Conservation (phyloP, 352 stramenopile species). For the Globisporangium heterothallicum region DNA sequence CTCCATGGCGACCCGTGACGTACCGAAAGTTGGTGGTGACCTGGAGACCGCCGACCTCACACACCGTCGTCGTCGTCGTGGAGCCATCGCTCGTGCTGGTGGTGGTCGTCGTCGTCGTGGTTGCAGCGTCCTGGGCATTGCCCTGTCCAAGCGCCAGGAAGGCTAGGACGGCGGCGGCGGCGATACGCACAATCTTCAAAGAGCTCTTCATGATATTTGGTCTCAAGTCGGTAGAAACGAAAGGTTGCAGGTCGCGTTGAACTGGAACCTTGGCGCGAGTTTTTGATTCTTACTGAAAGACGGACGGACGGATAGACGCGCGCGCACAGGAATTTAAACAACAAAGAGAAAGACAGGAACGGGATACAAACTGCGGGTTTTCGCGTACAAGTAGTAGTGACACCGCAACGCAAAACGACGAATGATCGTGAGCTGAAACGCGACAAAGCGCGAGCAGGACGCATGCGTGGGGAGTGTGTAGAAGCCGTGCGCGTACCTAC, state of each 20-base stretch:
- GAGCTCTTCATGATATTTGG: slow-evolving; percentile 11
- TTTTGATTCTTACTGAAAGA: background rate
- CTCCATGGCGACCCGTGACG: slow-evolving; percentile 26
- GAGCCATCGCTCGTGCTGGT: background rate
- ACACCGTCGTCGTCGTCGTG: slow-evolving; percentile 8
- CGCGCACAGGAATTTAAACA: slow-evolving; percentile 1
- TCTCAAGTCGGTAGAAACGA: too few species aligned
- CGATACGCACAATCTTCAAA: slow-evolving; percentile 4
- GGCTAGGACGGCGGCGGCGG: background rate
- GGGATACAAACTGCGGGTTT: background rate
- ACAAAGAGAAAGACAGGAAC: slow-evolving; percentile 5
- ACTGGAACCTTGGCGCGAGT: background rate
- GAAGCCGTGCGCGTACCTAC: background rate
- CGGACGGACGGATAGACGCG: slow-evolving; percentile 1
- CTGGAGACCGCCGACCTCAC: slow-evolving; percentile 14
- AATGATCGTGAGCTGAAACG: too few species aligned
- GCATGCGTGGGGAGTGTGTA: background rate
- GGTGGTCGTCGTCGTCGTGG: slow-evolving; percentile 10
- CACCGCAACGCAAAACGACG: slow-evolving; percentile 13
- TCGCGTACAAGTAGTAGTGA: slow-evolving; percentile 4
- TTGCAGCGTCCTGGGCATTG: slow-evolving; percentile 4
- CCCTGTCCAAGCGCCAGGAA: slow-evolving; percentile 1
- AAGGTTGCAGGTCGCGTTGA: too few species aligned
- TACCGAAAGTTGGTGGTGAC: slow-evolving; percentile 19
- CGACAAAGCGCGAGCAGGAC: too few species aligned